Percentiles rank a stretch among this genome's conserved stretches.
phyloP scores from a whole-genome alignment of 2,329 filamentous ascomycete species.

The Nothophoma quercina region DNA sequence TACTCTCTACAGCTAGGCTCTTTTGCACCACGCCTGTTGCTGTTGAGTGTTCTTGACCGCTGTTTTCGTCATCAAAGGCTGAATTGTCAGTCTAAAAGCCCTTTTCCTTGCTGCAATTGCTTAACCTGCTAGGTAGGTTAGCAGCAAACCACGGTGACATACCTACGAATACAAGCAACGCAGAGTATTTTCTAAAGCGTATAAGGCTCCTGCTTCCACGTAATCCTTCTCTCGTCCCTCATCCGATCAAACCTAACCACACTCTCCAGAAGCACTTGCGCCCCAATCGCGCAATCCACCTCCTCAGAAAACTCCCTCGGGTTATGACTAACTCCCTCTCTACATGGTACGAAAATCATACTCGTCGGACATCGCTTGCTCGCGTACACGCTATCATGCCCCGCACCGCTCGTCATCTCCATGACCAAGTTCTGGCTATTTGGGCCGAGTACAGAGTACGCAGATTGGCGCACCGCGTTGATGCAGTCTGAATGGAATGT shows the following conservation, averaged over 20 bases:
- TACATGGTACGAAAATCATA: slow-evolving; percentile 59
- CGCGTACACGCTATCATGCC: slow-evolving; percentile 64
- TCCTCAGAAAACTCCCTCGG: slow-evolving; percentile 55
- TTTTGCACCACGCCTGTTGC: no score
- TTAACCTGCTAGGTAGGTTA: no score
- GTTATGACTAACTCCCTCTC: slow-evolving; percentile 58
- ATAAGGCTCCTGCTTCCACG: slow-evolving; percentile 43
- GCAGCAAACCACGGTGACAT: no score
- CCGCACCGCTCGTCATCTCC: slow-evolving; percentile 69
- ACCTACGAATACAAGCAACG: no score
- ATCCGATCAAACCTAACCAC: slow-evolving; percentile 59
- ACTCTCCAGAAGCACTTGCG: slow-evolving; percentile 60
- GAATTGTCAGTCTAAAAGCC: no score
- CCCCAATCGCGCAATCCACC: slow-evolving; percentile 56
- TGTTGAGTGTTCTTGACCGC: no score
- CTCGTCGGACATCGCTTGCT: slow-evolving; percentile 55
- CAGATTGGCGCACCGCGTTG: slow-evolving; percentile 67
- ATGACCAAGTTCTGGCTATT: slow-evolving; percentile 61
- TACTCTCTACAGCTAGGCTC: no score
- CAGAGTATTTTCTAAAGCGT: slow-evolving; percentile 18
- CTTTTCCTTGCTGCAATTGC: no score
- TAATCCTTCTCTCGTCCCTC: slow-evolving; percentile 47
- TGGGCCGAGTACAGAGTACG: slow-evolving; percentile 63
- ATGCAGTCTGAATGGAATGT: slow-evolving; percentile 74
- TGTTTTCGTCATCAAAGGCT: no score